Conservation (phyloP, 345 rosid species). For the Eucalyptus melliodora region DNA sequence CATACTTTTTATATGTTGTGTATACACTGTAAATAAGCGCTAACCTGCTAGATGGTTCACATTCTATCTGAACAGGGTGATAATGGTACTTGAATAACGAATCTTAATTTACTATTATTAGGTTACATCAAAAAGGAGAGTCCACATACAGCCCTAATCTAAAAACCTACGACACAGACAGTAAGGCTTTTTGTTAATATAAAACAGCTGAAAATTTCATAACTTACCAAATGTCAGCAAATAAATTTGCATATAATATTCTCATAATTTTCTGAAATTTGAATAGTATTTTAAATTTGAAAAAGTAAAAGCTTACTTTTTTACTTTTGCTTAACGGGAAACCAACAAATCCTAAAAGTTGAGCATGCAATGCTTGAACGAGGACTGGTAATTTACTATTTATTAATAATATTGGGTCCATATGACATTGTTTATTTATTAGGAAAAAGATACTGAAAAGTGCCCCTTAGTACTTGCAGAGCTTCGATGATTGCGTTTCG, state of each 20-base stretch:
- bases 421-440: rapidly evolving
- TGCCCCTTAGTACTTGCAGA: rapidly evolving
- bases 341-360: not conserved
- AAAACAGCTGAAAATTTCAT: not conserved
- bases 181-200: not conserved
- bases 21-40: not conserved
- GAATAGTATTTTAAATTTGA: not conserved
- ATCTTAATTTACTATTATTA: too few species aligned
- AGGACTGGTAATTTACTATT: not conserved
- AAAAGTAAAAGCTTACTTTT: too few species aligned
- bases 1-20: not conserved
- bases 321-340: not conserved
- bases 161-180: too few species aligned
- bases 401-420: not conserved
- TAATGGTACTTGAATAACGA: rapidly evolving
- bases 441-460: too few species aligned
- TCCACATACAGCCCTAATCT: too few species aligned
- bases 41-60: rapidly evolving
- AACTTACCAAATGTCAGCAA: rapidly evolving
- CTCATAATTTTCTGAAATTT: too few species aligned
- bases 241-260: too few species aligned
- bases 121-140: not conserved
- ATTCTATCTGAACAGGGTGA: not conserved
- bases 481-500: not conserved
- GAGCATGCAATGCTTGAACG: not conserved